Conservation (phyloP, 2,329 filamentous ascomycete genomes). For the Ophiostoma angusticollis region DNA sequence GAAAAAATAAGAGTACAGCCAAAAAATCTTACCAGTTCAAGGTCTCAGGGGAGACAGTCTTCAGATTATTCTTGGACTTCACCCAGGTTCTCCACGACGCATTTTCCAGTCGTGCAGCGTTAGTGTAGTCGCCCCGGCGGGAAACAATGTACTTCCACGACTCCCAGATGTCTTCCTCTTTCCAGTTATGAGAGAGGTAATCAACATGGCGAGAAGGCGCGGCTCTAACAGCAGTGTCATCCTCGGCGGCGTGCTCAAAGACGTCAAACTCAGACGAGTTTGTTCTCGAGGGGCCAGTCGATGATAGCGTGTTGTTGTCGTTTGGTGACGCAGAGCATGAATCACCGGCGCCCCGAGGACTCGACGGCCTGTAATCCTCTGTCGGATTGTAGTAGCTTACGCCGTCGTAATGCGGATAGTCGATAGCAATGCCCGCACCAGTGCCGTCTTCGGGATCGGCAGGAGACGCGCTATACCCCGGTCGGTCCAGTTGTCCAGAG, state of each 20-base stretch:
- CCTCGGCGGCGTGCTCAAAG: slow-evolving; percentile 49
- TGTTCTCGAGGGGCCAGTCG: slow-evolving; percentile 39
- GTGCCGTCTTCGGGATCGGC: slow-evolving; percentile 10
- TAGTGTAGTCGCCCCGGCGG: slow-evolving; percentile 64
- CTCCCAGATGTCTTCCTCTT: slow-evolving; percentile 92
- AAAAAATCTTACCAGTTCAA: slow-evolving; percentile 66
- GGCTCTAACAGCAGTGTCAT: slow-evolving; percentile 63
- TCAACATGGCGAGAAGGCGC: slow-evolving; percentile 85
- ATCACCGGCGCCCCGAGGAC: slow-evolving; percentile 32
- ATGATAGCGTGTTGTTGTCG: slow-evolving; percentile 41
- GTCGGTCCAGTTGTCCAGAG: slow-evolving; percentile 39
- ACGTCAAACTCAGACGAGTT: slow-evolving; percentile 42
- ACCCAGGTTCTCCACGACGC: slow-evolving; percentile 96
- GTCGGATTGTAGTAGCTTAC: slow-evolving; percentile 30
- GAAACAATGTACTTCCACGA: slow-evolving; percentile 91
- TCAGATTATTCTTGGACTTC: slow-evolving; percentile 76
- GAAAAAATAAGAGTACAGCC: neutral
- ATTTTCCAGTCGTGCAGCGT: slow-evolving; percentile 77
- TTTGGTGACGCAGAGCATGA: slow-evolving; percentile 40
- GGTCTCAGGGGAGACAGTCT: slow-evolving; percentile 79
- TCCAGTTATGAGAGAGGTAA: slow-evolving; percentile 87
- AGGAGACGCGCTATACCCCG: slow-evolving; percentile 27
- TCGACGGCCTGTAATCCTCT: slow-evolving; percentile 37
- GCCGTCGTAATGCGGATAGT: slow-evolving; percentile 29
- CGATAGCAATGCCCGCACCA: slow-evolving; percentile 8